phyloP scores from a whole-genome alignment of 495 filamentous ascomycete species.

The Sordaria brevicollis region DNA sequence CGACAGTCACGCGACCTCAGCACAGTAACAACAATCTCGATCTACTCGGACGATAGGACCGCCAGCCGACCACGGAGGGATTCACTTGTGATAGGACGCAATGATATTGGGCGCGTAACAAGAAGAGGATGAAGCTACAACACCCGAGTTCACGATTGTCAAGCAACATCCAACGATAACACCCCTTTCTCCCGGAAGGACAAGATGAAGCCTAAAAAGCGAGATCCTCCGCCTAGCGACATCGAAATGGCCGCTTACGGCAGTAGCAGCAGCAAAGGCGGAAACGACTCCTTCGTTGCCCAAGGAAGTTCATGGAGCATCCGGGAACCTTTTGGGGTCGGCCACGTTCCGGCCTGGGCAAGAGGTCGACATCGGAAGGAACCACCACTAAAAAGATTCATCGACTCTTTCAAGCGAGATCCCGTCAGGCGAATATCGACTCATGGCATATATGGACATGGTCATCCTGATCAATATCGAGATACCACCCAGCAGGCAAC shows the following conservation, averaged over 20 bases:
- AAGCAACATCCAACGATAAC: neutral
- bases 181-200: too few species aligned
- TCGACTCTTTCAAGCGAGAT: conserved; percentile 78
- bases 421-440: conserved; percentile 54
- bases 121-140: neutral
- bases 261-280: neutral
- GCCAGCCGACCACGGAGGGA: neutral
- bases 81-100: neutral
- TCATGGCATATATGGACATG: conserved; percentile 8
- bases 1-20: neutral
- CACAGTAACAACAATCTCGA: neutral
- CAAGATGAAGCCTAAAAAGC: neutral
- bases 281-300: conserved; percentile 24
- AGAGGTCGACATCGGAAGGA: neutral
- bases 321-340: conserved; percentile 17
- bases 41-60: neutral
- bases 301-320: conserved; percentile 30
- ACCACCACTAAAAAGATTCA: conserved; percentile 33
- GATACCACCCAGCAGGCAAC: neutral
- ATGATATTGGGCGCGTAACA: neutral
- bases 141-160: neutral
- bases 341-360: neutral
- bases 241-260: neutral
- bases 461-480: conserved; percentile 35
- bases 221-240: neutral